Evolutionary conservation across 2,329 filamentous ascomycete species (phyloP), one percentile per base, ranked within the genome.

Genomic region (Aspergillus sp.): DNA sequence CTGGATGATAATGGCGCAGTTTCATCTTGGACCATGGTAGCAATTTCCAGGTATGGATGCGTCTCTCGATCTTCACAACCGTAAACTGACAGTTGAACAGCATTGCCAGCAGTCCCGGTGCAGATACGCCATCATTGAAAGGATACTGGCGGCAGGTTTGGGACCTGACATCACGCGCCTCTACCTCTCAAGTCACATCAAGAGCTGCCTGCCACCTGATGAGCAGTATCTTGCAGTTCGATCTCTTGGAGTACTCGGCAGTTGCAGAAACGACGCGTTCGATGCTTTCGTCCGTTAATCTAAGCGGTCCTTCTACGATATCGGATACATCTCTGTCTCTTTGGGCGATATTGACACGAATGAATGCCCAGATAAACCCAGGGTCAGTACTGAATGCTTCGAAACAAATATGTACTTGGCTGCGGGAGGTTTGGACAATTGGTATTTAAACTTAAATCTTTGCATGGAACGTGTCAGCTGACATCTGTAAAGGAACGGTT

Each of bases 1-100:
- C 75, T 79, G 7, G 86, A 93, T 57, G 90, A 95, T 56, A 82
- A 85, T 52, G 68, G 70, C 10, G 65, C 67, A 7, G 71, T 84
- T 33, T 79, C 83, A 6, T 88, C 83, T 0, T 98, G 93, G 93
- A 85, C 89, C 12, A 81, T 95, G 72, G 65, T 96, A 41, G 85
- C 83, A n/a, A 81, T 89, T 59, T 75, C 88, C 49, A 88, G 86
- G 88, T 90, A 70, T 60, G 76, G 66, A 26, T 33, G 3, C 10
- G 35, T 11, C 31, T 8, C 8, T 12, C 13, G 13, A 5, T 38
- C 32, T 28, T 37, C 13, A 40, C 6, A 26, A 9, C 11, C 32
- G 33, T 36, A 13, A 35, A 40, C 43, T 55, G 41, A 50, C 38
- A n/a, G 47, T 29, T 37, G 39, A 12, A 47, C 46, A 70, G 68